Evolutionary conservation across 2,329 filamentous ascomycete genomes (phyloP), one percentile per base, ranked within the genome.

Genomic region (Colletotrichum somersetense): DNA sequence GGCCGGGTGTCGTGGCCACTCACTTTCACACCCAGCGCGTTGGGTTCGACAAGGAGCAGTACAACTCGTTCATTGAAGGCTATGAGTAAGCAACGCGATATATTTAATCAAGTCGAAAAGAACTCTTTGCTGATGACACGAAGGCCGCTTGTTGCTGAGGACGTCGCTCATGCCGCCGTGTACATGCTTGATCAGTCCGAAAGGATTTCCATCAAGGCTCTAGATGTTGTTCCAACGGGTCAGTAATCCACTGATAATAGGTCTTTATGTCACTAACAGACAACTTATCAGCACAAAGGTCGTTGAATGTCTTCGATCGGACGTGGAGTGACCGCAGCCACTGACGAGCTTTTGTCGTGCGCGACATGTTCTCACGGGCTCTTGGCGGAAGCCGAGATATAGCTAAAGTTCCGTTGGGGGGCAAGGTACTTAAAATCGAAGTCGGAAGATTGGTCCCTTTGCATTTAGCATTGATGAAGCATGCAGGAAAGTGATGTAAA

Each of bases 1-100:
- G 85, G 42, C 85, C 85, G 0, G 86, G 85, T 0, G 81, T 83
- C n/a, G 84, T 86, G 14, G 82, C 81, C 5, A 86, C 83, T 0
- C 79, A 87, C 71, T 88, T 87, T 61, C 86, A 87, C 73, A 77
- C 80, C 53, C 81, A 82, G 63, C 77, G 85, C 20, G 83, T 87
- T 1, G 82, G 82, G 0, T 81, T 81, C 73, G 84, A 86, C 70
- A 79, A 82, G 66, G 74, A 77, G 12, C 78, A 80, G 72, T 84
- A 84, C 56, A 79, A 85, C 38, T 77, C 76, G 0, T 86, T 87
- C 71, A 81, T 87, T 73, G 75, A 82, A 1, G 85, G 85, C 0
- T 86, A 81, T 64, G 80, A 83, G 74, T 75, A 74, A 40, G 74
- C 50, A 16, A 1, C 42, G 3, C 52, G 5, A 18, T 16, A 7